phyloP scores from a whole-genome alignment of 371 early-diverging fungal genomes.

The Mortierella sp. region DNA sequence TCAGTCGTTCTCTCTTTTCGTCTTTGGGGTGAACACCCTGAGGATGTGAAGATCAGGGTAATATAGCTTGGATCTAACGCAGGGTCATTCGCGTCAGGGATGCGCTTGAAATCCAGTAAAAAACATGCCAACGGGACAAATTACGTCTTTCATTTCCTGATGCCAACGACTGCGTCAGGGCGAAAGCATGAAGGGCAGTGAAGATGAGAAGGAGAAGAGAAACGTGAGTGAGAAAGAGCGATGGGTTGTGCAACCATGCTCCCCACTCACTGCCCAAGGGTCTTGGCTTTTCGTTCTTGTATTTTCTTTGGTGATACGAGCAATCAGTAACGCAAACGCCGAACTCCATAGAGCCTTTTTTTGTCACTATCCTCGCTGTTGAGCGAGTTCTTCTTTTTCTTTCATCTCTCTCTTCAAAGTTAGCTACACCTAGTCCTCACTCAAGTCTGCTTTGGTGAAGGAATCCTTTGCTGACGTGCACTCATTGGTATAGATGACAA shows the following conservation, averaged over 20 bases:
- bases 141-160: not conserved
- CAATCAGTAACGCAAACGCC: not conserved
- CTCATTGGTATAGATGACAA: not conserved
- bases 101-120: not conserved
- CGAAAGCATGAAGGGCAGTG: not conserved
- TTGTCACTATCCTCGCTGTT: not conserved
- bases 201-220: not conserved
- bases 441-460: not conserved
- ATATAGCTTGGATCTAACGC: not conserved
- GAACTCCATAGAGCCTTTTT: not conserved
- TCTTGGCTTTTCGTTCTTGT: slow-evolving; percentile 2
- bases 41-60: not conserved
- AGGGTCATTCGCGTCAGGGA: not conserved
- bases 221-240: not conserved
- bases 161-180: not conserved
- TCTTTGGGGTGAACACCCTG: not conserved
- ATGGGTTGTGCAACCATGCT: not conserved
- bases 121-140: not conserved
- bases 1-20: not conserved
- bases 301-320: slow-evolving; percentile 1
- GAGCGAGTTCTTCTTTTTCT: not conserved
- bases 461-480: not conserved
- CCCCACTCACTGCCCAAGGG: not conserved
- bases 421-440: not conserved
- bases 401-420: not conserved